These are phyloP conservation scores for Fraxinus angustifolia DNA, from an alignment of 305 asterid species.

Conservation along the genomic window DNA sequence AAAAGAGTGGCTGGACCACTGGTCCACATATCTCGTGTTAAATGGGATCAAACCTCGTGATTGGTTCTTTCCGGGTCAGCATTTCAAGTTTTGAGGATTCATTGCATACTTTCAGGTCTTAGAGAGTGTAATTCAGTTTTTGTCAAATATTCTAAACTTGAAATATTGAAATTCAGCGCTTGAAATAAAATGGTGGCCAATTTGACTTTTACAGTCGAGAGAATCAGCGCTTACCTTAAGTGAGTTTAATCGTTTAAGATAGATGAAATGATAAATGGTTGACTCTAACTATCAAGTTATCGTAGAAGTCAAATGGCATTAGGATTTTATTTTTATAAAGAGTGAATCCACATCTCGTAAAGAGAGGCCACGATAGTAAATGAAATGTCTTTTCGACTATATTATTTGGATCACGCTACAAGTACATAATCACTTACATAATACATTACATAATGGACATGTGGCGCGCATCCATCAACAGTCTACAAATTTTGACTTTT, in stretches of 20 bases:
- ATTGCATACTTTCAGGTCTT: neutral
- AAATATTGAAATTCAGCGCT: neutral
- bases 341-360: neutral
- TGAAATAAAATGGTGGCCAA: neutral
- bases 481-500: too few species aligned
- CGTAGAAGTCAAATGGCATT: too few species aligned
- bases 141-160: neutral
- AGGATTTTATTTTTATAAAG: too few species aligned
- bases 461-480: too few species aligned
- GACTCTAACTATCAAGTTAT: neutral
- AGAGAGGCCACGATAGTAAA: neutral
- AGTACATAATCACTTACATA: too few species aligned
- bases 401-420: too few species aligned
- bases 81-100: neutral
- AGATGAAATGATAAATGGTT: neutral
- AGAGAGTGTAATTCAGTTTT: neutral
- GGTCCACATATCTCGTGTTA: conserved; percentile 1
- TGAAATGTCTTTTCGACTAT: neutral
- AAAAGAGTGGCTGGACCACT: neutral
- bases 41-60: conserved; percentile 22
- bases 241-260: neutral
- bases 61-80: conserved; percentile 23
- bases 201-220: neutral
- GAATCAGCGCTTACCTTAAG: neutral
- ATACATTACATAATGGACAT: too few species aligned